Conservation (phyloP, 257 asterid genomes). For the Solanum sitiens region DNA sequence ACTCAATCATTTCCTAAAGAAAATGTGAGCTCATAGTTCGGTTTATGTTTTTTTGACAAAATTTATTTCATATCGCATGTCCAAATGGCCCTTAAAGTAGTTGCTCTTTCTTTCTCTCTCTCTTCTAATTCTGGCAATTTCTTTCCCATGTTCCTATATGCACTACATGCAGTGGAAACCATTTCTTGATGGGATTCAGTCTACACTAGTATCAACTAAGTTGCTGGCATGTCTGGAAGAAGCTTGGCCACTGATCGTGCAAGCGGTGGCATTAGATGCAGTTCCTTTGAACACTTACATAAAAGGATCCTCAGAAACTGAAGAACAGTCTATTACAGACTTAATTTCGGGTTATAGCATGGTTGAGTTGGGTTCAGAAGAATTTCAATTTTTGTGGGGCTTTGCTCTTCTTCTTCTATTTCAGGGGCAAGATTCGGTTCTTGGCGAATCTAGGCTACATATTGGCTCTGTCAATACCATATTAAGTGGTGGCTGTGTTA, state of each 20-base stretch:
- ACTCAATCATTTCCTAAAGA: slow-evolving; percentile 45
- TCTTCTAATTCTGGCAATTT: neutral
- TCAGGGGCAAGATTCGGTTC: slow-evolving; percentile 56
- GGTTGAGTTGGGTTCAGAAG: slow-evolving; percentile 69
- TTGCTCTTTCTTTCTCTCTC: neutral
- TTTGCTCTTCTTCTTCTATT: slow-evolving; percentile 64
- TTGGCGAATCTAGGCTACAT: slow-evolving; percentile 32
- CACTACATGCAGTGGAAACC: slow-evolving; percentile 74
- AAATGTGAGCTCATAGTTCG: slow-evolving; percentile 52
- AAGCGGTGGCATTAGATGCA: slow-evolving; percentile 89
- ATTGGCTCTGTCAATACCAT: slow-evolving; percentile 35
- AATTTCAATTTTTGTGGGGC: slow-evolving; percentile 83
- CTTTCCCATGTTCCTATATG: slow-evolving; percentile 7
- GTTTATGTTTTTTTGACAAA: neutral
- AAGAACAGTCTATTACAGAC: slow-evolving; percentile 25
- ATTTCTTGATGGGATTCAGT: slow-evolving; percentile 92
- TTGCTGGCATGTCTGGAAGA: slow-evolving; percentile 83
- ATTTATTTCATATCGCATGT: neutral
- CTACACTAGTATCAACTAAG: slow-evolving; percentile 63
- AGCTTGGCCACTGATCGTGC: slow-evolving; percentile 96
- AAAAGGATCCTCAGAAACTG: slow-evolving; percentile 35
- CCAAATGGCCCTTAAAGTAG: neutral
- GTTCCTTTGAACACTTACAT: slow-evolving; percentile 43
- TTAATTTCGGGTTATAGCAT: slow-evolving; percentile 72
- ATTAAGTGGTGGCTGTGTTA: slow-evolving; percentile 34